Evolutionary conservation across 2,329 filamentous ascomycete genomes (phyloP), one percentile per base, ranked within the genome.

Genomic region (Colletotrichum liaoningense): DNA sequence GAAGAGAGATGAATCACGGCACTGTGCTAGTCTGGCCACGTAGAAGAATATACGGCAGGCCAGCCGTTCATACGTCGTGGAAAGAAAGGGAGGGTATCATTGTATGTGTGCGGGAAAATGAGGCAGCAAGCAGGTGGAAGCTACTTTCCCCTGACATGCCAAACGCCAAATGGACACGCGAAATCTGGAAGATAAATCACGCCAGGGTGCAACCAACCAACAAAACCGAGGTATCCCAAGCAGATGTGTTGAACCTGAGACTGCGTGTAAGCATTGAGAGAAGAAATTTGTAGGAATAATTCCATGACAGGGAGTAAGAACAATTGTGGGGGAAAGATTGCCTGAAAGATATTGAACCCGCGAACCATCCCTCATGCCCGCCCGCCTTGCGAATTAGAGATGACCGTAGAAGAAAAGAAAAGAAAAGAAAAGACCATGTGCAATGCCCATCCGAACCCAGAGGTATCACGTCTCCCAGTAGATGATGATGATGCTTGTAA

Each of bases 401-500:
- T n/a, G 19, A 49, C n/a, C 42, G 22, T 11, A 4, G n/a, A 42
- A 22, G 42, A 9, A 46, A 28, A 52, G 52, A 30, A 24, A 9
- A 24, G 24, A 52, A 73, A 35, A 62, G 42, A 33, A 72, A 54
- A 60, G 52, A 59, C 67, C 33, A 72, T 72, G 74, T 72, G 76
- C 42, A 67, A 75, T 74, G 74, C 74, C 69, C 22, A 59, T 62
- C 74, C 74, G 38, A 55, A 52, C 30, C 72, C 65, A 66, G 55
- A 75, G 74, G 74, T 75, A 75, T 75, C 74, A 73, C 49, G 62
- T 63, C 67, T 67, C 65, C 69, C 72, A 24, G 38, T 75, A 56
- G 62, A 75, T 55, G 69, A 72, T 77, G 77, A 42, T 77, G 77
- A 42, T 77, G 77, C 73, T 68, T 77, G 64, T 78, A 74, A 75